These are phyloP conservation scores for Lipomyces sp. DNA, from an alignment of 805 yeast genomes.

Conservation along the genomic window DNA sequence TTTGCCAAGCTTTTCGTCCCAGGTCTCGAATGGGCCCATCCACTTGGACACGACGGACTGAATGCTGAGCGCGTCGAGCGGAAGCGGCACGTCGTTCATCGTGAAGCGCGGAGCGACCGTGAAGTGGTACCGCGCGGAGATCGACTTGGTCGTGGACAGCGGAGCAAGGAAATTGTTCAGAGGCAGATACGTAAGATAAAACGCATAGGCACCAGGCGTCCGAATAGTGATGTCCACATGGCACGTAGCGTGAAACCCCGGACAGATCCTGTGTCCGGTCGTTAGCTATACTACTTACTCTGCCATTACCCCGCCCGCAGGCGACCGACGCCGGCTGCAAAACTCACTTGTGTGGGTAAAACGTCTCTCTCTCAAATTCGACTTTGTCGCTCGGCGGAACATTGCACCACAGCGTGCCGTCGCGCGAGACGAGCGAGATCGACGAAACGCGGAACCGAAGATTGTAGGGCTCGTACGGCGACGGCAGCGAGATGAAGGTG, in stretches of 20 bases:
- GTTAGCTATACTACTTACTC: too few species aligned
- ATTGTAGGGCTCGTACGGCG: slow-evolving; percentile 40
- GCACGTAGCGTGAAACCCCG: slow-evolving; percentile 64
- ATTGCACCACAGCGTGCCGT: slow-evolving; percentile 72
- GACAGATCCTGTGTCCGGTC: slow-evolving; percentile 38
- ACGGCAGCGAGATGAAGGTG: slow-evolving; percentile 40
- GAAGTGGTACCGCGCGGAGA: slow-evolving; percentile 61
- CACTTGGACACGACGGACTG: slow-evolving; percentile 89
- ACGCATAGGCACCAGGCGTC: slow-evolving; percentile 77
- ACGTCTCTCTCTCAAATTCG: slow-evolving; percentile 56
- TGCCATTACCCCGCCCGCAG: too few species aligned
- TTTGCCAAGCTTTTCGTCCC: slow-evolving; percentile 64
- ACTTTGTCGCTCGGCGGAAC: slow-evolving; percentile 49
- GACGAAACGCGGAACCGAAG: slow-evolving; percentile 68
- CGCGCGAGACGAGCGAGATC: slow-evolving; percentile 66
- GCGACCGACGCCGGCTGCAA: not conserved
- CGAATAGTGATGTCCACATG: slow-evolving; percentile 58
- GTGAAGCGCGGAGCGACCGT: slow-evolving; percentile 74
- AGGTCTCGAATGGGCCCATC: slow-evolving; percentile 66
- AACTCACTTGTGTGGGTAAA: slow-evolving; percentile 46
- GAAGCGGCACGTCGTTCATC: slow-evolving; percentile 54
- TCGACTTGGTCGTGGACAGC: slow-evolving; percentile 32
- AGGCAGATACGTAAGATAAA: slow-evolving; percentile 58
- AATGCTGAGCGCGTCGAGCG: slow-evolving; percentile 74
- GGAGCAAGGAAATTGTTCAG: slow-evolving; percentile 30